phyloP scores from a whole-genome alignment of 192 early-diverging fungal species.

The Backusella parvicylindrica region DNA sequence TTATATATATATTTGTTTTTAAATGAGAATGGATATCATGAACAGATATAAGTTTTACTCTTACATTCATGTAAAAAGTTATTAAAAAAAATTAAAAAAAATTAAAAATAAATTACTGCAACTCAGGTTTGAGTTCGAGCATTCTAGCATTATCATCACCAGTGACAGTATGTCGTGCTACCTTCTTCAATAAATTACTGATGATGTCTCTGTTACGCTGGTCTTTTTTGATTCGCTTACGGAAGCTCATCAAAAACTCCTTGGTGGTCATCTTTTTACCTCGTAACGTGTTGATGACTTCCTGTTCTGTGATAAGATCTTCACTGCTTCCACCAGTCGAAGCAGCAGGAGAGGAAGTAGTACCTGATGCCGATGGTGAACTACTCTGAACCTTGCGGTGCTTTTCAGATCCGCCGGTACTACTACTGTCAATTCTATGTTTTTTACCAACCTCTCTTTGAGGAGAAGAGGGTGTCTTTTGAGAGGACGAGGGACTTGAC shows the following conservation, averaged over 20 bases:
- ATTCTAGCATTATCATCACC: conserved; percentile 19
- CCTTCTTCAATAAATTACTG: conserved; percentile 41
- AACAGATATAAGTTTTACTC: too few relatives aligned
- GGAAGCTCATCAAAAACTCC: conserved; percentile 59
- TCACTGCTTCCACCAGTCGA: neutral
- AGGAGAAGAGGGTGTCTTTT: neutral
- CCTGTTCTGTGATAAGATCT: conserved; percentile 61
- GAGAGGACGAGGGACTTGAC: neutral
- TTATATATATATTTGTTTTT: too few relatives aligned
- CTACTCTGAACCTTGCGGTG: neutral
- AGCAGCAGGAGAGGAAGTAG: neutral
- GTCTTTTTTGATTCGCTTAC: conserved; percentile 57
- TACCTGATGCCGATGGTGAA: neutral
- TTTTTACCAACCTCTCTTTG: neutral
- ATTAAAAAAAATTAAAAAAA: neutral
- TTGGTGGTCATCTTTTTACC: conserved; percentile 57
- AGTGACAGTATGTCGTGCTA: conserved; percentile 34
- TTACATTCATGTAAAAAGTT: neutral
- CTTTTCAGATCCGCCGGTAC: neutral
- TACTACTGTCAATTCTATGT: neutral
- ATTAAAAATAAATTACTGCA: neutral
- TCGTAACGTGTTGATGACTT: conserved; percentile 57
- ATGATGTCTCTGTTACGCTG: conserved; percentile 44
- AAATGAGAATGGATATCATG: too few relatives aligned
- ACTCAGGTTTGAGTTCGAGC: conserved; percentile 33